Evolutionary conservation across 495 filamentous ascomycete species (phyloP), one percentile per base, ranked within the genome.

Genomic region (Clohesyomyces aquaticus): DNA sequence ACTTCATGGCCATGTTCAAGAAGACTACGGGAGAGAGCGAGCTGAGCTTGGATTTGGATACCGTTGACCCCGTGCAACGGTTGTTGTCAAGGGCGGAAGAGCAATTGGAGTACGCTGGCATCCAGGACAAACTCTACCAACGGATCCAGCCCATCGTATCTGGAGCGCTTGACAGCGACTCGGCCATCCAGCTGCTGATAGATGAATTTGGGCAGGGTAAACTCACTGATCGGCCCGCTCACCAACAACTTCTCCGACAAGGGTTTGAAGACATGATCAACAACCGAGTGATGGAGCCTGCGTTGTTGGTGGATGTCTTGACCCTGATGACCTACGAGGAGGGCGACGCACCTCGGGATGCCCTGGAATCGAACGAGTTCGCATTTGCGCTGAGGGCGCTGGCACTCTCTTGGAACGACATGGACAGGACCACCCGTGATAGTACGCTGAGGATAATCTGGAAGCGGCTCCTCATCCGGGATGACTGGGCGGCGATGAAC

Each of bases 251-350:
- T 14, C 83, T 97, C 41, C 79, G 83, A 38, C 80, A 84, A 42
- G 81, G 81, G 42, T 76, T 98, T 65, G 77, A 77, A n/a, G 78
- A 79, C 19, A 76, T 96, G 25, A 74, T 96, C 25, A 76, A 82
- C 48, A 83, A 89, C 64, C 82, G 88, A 59, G 84, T 85, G 10
- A 77, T 97, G 55, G 80, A 84, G 38, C 76, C 83, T 1, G 81
- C 87, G 19, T 79, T 83, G 42, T 77, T 98, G 16, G 84, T 95
- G 35, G 92, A 98, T 75, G 70, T 93, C 9, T 82, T 98, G 42
- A 96, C 91, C 0, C 76, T 97, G 26, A 85, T 90, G 25, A 78
- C 83, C 42, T 38, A 61, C 43, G 55, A 59, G 75, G 28, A 51
- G 12, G 32, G 32, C 42, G 43, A 58, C 29, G 63, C 70, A 25